Evolutionary conservation across 2,329 filamentous ascomycete species (phyloP), one percentile per base, ranked within the genome.

Genomic region (Basipetospora sp.): DNA sequence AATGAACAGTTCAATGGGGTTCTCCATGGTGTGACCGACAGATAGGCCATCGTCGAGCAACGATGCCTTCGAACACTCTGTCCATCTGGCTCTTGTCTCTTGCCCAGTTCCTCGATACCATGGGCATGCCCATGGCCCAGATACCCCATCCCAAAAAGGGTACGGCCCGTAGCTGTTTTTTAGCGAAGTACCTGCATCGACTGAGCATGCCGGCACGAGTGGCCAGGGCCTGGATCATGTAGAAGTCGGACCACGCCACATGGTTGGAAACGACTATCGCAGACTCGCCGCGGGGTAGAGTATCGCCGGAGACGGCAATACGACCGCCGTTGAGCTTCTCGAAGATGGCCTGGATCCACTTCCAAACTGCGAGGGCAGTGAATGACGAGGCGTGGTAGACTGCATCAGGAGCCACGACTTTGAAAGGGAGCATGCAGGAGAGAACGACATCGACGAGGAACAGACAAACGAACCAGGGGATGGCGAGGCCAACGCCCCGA

Each of bases 41-140:
- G 19, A 65, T 72, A 10, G 71, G 71, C 63, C 67, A 73, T 34
- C 58, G 58, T 41, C 58, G 59, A 34, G 59, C 49, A 10, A 65
- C 60, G 33, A 75, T 67, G 14, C 69, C 67, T 5, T 57, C 48
- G 48, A 78, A 77, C 9, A 76, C 67, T 18, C 64, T 58, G 35
- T 70, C 62, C 45, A 78, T 59, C 53, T 77, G 71, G 13, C 50
- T 52, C 48, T 63, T 60, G 50, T 78, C 72, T 41, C 58, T 59
- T 46, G 64, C 61, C 72, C 74, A 77, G 38, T 69, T 67, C 37
- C 73, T 58, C 47, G 63, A 73, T 16, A 77, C 70, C 54, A 77
- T 60, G 5, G 72, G 73, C 69, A 77, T 75, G 3, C 71, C 70
- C 62, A 77, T 73, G 3, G 67, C 71, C 71, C 71, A 75, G 25